Evolutionary conservation across 768 basidiomycete species (phyloP).

Genomic region (Psilocybe azurescens): DNA sequence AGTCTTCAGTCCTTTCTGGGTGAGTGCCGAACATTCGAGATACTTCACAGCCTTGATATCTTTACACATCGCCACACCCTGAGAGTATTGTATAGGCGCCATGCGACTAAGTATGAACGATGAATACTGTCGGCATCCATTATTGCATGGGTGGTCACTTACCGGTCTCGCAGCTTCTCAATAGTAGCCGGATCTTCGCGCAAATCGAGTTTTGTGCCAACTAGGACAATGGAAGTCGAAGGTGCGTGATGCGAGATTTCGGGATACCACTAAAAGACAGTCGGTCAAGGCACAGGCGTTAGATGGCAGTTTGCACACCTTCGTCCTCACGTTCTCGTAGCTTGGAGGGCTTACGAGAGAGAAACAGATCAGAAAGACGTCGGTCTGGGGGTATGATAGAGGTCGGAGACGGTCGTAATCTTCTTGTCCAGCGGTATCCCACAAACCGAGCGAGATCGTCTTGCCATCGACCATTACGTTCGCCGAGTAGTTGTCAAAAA

Average conservation of each 20-base stretch:
- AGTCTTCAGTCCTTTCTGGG: background rate
- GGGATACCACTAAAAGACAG: conserved; percentile 79
- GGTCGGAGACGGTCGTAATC: background rate
- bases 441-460: conserved; percentile 17
- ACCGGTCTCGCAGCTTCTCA: conserved; percentile 57
- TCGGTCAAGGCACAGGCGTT: conserved; percentile 17
- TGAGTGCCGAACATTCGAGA: conserved; percentile 6
- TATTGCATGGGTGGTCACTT: conserved; percentile 18
- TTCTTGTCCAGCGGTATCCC: background rate
- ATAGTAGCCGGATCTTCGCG: conserved; percentile 81
- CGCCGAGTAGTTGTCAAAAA: conserved; percentile 99
- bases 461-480: conserved; percentile 99
- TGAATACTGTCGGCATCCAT: conserved; percentile 5
- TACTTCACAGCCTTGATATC: background rate
- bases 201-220: conserved; percentile 97
- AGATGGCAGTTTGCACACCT: background rate
- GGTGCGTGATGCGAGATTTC: conserved; percentile 99
- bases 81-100: background rate
- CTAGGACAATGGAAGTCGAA: conserved; percentile 81
- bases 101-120: conserved; percentile 3
- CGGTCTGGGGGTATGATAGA: background rate
- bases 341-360: background rate
- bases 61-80: conserved; percentile 1
- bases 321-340: background rate
- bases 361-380: background rate